A percentile compares a stretch with the other conserved stretches of the same genome.
Conservation (phyloP, 2,329 filamentous ascomycete genomes). For the Aspergillaceae sp. region DNA sequence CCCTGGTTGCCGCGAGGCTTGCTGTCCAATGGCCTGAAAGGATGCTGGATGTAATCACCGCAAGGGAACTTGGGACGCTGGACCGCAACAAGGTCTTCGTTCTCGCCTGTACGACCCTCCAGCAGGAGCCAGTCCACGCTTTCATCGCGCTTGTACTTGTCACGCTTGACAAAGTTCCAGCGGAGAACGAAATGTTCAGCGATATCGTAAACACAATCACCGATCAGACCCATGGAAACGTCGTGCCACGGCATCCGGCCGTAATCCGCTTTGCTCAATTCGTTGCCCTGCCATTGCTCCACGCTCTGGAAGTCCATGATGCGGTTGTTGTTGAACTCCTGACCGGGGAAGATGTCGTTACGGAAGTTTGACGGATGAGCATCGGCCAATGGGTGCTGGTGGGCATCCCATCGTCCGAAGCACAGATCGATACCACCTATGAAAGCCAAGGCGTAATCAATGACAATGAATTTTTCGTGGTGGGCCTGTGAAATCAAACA, state of each 20-base stretch:
- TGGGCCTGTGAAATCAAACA: slow-evolving; percentile 50
- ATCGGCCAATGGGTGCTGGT: slow-evolving; percentile 78
- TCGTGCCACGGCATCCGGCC: slow-evolving; percentile 99
- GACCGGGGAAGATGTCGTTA: slow-evolving; percentile 84
- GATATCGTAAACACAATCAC: slow-evolving; percentile 85
- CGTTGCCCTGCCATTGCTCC: slow-evolving; percentile 84
- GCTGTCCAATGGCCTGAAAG: slow-evolving; percentile 57
- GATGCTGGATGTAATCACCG: slow-evolving; percentile 78
- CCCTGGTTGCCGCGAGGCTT: slow-evolving; percentile 60
- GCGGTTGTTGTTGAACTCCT: slow-evolving; percentile 97
- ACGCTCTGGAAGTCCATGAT: slow-evolving; percentile 94
- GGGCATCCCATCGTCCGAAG: slow-evolving; percentile 87
- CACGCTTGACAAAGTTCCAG: slow-evolving; percentile 95
- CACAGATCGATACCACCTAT: slow-evolving; percentile 92
- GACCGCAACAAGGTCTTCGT: slow-evolving; percentile 80
- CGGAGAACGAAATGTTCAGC: slow-evolving; percentile 89
- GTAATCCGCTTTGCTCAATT: slow-evolving; percentile 81
- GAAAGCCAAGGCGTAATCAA: slow-evolving; percentile 84
- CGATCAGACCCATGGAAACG: slow-evolving; percentile 82
- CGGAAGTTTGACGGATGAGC: slow-evolving; percentile 74
- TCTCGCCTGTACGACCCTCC: slow-evolving; percentile 63
- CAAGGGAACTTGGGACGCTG: slow-evolving; percentile 84
- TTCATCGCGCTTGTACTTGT: slow-evolving; percentile 90
- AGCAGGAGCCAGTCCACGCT: slow-evolving; percentile 78
- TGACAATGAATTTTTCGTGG: slow-evolving; percentile 94